Percentiles rank a stretch among this genome's conserved stretches.
Conservation (phyloP, 306 rosid species). For the Hippophae rhamnoides region DNA sequence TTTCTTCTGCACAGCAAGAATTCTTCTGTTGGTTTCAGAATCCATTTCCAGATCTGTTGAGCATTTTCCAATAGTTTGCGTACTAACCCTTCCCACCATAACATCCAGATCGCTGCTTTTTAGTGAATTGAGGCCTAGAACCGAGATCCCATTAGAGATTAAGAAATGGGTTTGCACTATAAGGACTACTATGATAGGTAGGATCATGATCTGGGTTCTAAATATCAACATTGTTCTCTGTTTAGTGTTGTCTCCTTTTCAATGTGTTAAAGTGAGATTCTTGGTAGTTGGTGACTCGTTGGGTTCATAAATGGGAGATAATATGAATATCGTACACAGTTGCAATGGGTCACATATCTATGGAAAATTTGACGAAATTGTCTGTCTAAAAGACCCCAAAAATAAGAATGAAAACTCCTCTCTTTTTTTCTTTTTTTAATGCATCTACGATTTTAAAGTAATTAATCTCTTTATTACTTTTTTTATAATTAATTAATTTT, state of each 20-base stretch:
- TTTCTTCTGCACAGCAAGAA: constrained; percentile 61
- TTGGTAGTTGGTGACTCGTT: constrained; percentile 23
- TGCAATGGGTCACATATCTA: no score
- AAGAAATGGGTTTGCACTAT: constrained; percentile 35
- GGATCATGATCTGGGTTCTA: constrained; percentile 25
- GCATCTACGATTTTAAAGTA: no score
- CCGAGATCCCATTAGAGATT: constrained; percentile 33
- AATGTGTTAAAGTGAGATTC: constrained; percentile 19
- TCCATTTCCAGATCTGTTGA: constrained; percentile 43
- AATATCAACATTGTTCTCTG: constrained; percentile 33
- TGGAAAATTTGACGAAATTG: no score
- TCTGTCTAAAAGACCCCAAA: no score
- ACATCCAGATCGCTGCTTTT: constrained; percentile 28
- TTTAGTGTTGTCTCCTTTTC: constrained; percentile 12
- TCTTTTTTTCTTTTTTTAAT: no score
- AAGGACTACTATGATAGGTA: constrained; percentile 28
- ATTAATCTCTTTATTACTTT: no score
- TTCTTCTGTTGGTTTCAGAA: constrained; percentile 63
- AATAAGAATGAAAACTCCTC: no score
- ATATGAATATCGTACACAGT: no score
- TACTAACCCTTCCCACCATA: constrained; percentile 43
- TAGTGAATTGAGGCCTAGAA: constrained; percentile 44
- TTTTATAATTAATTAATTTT: no score
- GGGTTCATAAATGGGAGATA: constrained; percentile 25
- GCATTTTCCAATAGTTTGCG: constrained; percentile 49